phyloP scores from a whole-genome alignment of 495 filamentous ascomycete genomes.

The Neurospora sublineolata region DNA sequence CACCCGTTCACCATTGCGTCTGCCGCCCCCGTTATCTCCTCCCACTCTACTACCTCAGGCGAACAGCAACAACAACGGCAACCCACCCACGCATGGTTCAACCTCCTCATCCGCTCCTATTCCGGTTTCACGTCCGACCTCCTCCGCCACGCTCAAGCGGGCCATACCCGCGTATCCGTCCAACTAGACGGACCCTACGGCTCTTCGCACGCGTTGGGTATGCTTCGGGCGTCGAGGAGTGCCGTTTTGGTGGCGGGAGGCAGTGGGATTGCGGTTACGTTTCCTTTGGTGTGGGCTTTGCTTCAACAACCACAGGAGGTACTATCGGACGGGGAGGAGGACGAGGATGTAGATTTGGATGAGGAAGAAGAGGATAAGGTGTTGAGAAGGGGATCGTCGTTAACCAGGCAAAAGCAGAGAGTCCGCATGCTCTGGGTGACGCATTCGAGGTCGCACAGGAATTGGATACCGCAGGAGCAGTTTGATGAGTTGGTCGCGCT shows the following conservation, averaged over 20 bases:
- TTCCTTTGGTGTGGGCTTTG: constrained; percentile 30
- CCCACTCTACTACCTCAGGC: background rate
- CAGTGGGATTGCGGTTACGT: constrained; percentile 50
- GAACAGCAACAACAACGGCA: constrained; percentile 4
- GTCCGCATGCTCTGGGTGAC: constrained; percentile 49
- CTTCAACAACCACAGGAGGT: background rate
- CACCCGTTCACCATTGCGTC: constrained; percentile 53
- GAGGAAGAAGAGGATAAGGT: background rate
- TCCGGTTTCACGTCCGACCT: constrained; percentile 47
- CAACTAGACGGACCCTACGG: constrained; percentile 50
- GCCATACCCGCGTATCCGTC: constrained; percentile 23
- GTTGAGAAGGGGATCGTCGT: background rate
- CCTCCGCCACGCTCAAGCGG: constrained; percentile 32
- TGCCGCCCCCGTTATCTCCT: constrained; percentile 24
- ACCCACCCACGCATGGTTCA: constrained; percentile 31
- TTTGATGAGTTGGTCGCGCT: constrained; percentile 30
- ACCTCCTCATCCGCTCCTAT: constrained; percentile 44
- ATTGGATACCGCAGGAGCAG: constrained; percentile 38
- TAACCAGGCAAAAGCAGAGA: constrained; percentile 14
- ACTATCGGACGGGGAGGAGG: background rate
- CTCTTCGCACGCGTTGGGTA: constrained; percentile 22
- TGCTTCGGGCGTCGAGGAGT: constrained; percentile 29
- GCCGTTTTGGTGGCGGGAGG: constrained; percentile 49
- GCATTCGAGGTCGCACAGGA: constrained; percentile 35
- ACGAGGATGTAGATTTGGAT: background rate